Evolutionary conservation across 2,329 filamentous ascomycete genomes (phyloP).

Genomic region (Epichloe typhina): DNA sequence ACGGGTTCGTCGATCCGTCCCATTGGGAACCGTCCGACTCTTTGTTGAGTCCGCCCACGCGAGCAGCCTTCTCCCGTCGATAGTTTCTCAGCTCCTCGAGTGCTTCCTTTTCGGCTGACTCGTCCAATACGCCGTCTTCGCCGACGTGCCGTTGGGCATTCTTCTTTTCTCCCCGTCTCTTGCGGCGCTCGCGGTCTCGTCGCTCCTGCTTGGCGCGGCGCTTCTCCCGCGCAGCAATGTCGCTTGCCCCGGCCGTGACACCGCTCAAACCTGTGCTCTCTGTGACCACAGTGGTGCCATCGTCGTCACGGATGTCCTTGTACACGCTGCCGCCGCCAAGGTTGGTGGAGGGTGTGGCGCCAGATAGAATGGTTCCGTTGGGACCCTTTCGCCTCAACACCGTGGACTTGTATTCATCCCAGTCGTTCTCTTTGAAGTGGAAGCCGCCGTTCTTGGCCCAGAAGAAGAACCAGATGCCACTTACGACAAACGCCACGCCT

Average conservation of each 20-base stretch:
- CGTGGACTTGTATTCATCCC: constrained; percentile 97
- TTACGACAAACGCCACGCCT: constrained; percentile 60
- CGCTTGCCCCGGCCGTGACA: constrained; percentile 44
- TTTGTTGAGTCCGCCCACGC: constrained; percentile 81
- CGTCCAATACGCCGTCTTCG: constrained; percentile 50
- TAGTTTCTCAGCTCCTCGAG: constrained; percentile 66
- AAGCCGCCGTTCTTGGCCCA: constrained; percentile 96
- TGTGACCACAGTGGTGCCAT: constrained; percentile 32
- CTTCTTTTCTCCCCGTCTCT: constrained; percentile 21
- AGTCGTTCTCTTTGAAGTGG: constrained; percentile 71
- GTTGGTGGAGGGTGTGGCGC: constrained; percentile 68
- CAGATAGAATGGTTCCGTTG: constrained; percentile 73
- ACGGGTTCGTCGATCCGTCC: constrained; percentile 59
- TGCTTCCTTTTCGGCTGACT: constrained; percentile 48
- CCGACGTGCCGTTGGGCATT: constrained; percentile 35
- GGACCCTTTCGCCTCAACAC: constrained; percentile 80
- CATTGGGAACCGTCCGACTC: constrained; percentile 66
- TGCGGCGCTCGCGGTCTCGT: constrained; percentile 26
- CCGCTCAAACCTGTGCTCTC: constrained; percentile 35
- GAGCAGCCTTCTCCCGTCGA: constrained; percentile 72
- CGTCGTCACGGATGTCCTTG: constrained; percentile 50
- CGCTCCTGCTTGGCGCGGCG: constrained; percentile 39
- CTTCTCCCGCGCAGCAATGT: constrained; percentile 41
- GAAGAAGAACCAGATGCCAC: constrained; percentile 94
- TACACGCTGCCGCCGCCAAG: constrained; percentile 82